A percentile compares a stretch with the other conserved stretches of the same genome.
Evolutionary conservation across 2,329 filamentous ascomycete species (phyloP).

Genomic region (Diaporthe nobilis): DNA sequence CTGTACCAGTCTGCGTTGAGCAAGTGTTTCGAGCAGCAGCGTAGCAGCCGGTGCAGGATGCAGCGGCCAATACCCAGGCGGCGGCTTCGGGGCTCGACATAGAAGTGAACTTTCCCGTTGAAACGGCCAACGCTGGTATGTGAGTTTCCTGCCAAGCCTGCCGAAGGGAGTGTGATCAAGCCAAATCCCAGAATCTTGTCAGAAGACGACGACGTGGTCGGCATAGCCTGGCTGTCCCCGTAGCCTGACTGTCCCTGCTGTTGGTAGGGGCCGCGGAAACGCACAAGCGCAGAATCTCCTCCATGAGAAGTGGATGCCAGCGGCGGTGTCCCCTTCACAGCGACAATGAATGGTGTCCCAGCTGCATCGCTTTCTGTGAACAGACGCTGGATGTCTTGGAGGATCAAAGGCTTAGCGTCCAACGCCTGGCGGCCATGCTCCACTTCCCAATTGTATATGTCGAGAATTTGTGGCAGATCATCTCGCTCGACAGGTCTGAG

Average conservation of each 20-base stretch:
- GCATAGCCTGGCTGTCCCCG: background rate
- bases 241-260: background rate
- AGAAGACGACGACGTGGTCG: background rate
- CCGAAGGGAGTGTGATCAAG: constrained; percentile 24
- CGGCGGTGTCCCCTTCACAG: constrained; percentile 19
- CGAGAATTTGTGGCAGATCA: constrained; percentile 35
- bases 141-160: constrained; percentile 34
- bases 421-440: constrained; percentile 39
- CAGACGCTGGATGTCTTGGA: constrained; percentile 32
- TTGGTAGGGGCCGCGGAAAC: background rate
- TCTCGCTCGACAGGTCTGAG: constrained; percentile 36
- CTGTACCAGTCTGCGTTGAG: constrained; percentile 4
- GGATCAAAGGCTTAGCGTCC: constrained; percentile 34
- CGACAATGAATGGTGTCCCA: constrained; percentile 41
- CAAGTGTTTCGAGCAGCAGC: constrained; percentile 30
- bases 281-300: background rate
- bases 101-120: constrained; percentile 36
- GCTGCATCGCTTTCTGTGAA: constrained; percentile 27
- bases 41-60: constrained; percentile 34
- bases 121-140: constrained; percentile 37
- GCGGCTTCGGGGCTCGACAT: constrained; percentile 36
- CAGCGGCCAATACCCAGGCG: constrained; percentile 38
- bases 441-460: constrained; percentile 44
- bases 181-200: constrained; percentile 40
- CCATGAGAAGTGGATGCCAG: background rate